These are phyloP conservation scores for Haplosporangium sp. DNA, from an alignment of 371 early-diverging fungal genomes.

Conservation along the genomic window DNA sequence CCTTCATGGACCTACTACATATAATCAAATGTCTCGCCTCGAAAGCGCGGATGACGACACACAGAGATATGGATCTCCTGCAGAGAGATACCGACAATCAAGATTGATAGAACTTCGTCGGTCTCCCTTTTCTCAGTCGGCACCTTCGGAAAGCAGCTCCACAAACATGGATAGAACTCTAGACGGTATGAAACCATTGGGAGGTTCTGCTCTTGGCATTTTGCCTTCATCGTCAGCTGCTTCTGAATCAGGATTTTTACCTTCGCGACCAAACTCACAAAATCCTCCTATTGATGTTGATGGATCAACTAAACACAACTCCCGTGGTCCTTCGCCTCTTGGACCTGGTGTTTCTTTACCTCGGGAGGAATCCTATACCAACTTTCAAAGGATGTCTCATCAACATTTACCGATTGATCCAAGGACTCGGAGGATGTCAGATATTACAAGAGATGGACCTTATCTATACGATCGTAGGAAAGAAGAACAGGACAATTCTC, in stretches of 20 bases:
- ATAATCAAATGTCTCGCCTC: not conserved
- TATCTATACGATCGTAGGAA: slow-evolving; percentile 28
- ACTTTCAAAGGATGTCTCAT: slow-evolving; percentile 43
- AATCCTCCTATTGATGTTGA: slow-evolving; percentile 3
- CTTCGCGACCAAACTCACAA: not conserved
- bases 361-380: slow-evolving; percentile 36
- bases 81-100: slow-evolving; percentile 44
- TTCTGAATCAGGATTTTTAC: slow-evolving; percentile 2
- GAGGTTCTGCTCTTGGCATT: not conserved
- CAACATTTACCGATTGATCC: slow-evolving; percentile 32
- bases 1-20: slow-evolving; percentile 12
- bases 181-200: slow-evolving; percentile 10
- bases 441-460: slow-evolving; percentile 42
- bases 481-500: slow-evolving; percentile 5
- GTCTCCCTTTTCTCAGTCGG: slow-evolving; percentile 14
- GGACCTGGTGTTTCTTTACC: not conserved
- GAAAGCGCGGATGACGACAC: slow-evolving; percentile 32
- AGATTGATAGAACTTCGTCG: slow-evolving; percentile 27
- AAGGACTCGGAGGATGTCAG: slow-evolving; percentile 46
- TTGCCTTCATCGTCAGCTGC: not conserved
- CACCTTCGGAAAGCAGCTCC: slow-evolving; percentile 11
- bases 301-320: slow-evolving; percentile 2
- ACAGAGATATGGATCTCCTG: slow-evolving; percentile 33
- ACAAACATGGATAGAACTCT: slow-evolving; percentile 7
- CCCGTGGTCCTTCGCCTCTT: not conserved